These are phyloP conservation scores for Xerocomellus amylosporus DNA, from an alignment of 768 basidiomycete species.

Conservation along the genomic window DNA sequence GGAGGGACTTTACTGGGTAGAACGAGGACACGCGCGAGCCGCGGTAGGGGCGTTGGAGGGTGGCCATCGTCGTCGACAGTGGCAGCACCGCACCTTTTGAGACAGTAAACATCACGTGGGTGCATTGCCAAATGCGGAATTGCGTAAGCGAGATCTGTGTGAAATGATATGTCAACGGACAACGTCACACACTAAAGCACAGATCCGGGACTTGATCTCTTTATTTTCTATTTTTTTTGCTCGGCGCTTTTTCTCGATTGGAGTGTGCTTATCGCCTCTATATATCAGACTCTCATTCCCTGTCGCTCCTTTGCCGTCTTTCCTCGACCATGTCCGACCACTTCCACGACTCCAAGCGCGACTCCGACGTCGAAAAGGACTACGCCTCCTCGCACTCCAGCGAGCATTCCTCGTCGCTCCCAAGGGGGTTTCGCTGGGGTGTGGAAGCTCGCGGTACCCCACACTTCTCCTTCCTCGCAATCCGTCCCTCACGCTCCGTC, in stretches of 20 bases:
- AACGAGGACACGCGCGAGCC: conserved; percentile 79
- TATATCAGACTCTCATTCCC: conserved; percentile 13
- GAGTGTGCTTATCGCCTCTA: conserved; percentile 1
- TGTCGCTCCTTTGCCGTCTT: conserved; percentile 7
- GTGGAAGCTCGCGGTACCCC: conserved; percentile 30
- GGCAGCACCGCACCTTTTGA: too few species aligned
- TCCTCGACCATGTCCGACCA: conserved; percentile 24
- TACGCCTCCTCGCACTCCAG: conserved; percentile 9
- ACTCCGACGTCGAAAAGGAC: conserved; percentile 32
- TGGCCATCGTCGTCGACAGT: conserved; percentile 1
- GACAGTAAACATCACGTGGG: conserved; percentile 14
- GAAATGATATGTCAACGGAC: conserved; percentile 2
- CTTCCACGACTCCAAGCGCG: conserved; percentile 19
- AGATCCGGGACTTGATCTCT: neutral
- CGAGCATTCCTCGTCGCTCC: neutral
- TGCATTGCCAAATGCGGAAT: neutral
- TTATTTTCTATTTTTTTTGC: neutral
- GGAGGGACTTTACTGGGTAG: conserved; percentile 71
- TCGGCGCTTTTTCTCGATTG: neutral
- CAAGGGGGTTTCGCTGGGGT: conserved; percentile 31
- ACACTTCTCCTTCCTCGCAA: accelerated
- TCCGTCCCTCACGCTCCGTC: neutral
- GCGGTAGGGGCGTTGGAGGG: conserved; percentile 64
- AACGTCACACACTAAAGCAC: neutral
- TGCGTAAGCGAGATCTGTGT: neutral